Evolutionary conservation across 169 alveolate species (phyloP), one percentile per base, ranked within the genome.

Genomic region (Condylostoma magnum): DNA sequence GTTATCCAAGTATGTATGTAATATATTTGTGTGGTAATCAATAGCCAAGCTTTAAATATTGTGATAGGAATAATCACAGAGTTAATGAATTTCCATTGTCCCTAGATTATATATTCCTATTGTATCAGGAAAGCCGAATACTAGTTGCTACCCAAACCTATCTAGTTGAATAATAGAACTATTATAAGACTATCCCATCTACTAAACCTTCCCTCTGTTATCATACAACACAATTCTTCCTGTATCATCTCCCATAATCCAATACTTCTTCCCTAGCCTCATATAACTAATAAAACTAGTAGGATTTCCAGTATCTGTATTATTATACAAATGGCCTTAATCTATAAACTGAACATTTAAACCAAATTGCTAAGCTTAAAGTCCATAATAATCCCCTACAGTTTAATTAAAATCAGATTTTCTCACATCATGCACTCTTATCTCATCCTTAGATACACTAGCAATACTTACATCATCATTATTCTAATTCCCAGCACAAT

Each of bases 101-200:
- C 57, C 71, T 36, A 60, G 25, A 34, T 60, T 60, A n/a, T n/a
- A 41, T 8, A 60, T 27, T 10, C 71, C 71, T 20, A 38, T 15
- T 2, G 15, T 60, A 37, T 60, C n/a, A 25, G 18, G 38, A 1
- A 52, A 52, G 10, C 56, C 71, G 31, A 37, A 60, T 1, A 38
- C 57, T 33, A 60, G 15, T 34, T 60, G 71, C 2, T n/a, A 15
- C 8, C 71, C 71, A 15, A 27, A 36, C 12, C n/a, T 60, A 3
- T 41, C 56, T 8, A 60, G 25, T 22, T 12, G 10, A 15, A 12
- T 60, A 8, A 60, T 41, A 0, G 15, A 22, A 18, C 41, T 10
- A 15, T n/a, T 10, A 0, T 38, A 12, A 12, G 71, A 38, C 0
- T 12, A 6, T 3, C 52, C 71, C 2, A 18, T 30, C n/a, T 38